Base-by-base conservation (phyloP, 2,329 filamentous ascomycete genomes). In the Colletotrichum acutatum region DNA sequence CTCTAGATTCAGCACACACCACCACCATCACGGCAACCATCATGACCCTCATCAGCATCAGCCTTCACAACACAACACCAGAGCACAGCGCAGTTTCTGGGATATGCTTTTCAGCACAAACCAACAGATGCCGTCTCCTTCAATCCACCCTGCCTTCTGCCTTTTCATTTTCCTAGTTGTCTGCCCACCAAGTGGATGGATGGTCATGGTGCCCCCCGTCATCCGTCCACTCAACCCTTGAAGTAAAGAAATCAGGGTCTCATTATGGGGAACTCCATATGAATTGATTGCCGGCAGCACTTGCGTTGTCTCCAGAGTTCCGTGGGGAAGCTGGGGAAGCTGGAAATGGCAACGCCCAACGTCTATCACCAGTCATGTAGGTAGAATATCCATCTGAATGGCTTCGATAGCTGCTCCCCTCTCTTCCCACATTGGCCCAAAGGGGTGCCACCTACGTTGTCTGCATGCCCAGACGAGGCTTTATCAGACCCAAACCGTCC, bases 401-500 rank as follows among this genome's bases (percentile, higher is more conserved):
- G 14, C 56, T 57, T 52, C 54, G 24, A n/a, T 34, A 30, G 22
- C 19, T 54, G 12, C 59, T 69, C 16, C 66, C 46, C 56, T 61
- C 66, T 70, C 32, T 46, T 60, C 34, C 46, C 52, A 71, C 60
- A 59, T 52, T 68, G 52, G 14, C 30, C 49, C 9, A 58, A 58
- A 34, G 1, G 37, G 58, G 52, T 74, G 68, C 68, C 71, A 74
- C 62, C 6, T 72, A 72, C 68, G 62, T 72, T 72, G 57, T 52
- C 32, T 63, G 68, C 68, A 63, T 68, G 58, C 71, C 57, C 68
- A 63, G 57, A 30, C 32, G 62, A 63, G 68, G 62, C 62, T 67
- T 74, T 57, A 62, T 67, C 62, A 37, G 28, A 57, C 67, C 68
- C 68, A 73, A 73, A 73, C 32, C 61, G 62, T 74, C 52, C 37